Evolutionary conservation across 2,329 filamentous ascomycete genomes (phyloP).

Genomic region (Graphilbum fragrans): DNA sequence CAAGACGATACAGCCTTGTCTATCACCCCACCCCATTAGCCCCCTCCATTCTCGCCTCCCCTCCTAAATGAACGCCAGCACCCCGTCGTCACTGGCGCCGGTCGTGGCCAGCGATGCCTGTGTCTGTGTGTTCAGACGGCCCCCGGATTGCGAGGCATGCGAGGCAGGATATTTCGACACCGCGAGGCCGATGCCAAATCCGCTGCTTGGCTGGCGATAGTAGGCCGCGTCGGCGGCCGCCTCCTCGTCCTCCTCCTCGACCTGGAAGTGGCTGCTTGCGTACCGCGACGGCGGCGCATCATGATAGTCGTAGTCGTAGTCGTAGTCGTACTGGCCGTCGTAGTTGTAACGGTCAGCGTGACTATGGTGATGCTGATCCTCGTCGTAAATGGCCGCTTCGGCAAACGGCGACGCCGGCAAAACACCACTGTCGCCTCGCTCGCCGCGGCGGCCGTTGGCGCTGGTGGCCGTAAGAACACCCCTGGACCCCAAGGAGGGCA

Average conservation of each 20-base stretch:
- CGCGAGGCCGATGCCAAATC: not conserved
- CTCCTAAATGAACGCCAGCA: not conserved
- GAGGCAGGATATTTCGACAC: not conserved
- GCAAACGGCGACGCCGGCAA: not conserved
- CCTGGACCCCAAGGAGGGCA: no score
- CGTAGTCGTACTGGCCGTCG: not conserved
- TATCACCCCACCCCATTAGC: no score
- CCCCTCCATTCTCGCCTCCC: not conserved
- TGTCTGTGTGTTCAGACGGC: not conserved
- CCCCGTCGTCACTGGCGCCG: not conserved
- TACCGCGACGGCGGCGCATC: no score
- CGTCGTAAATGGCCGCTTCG: not conserved
- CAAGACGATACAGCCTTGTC: no score
- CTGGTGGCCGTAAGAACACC: no score
- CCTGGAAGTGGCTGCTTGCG: no score
- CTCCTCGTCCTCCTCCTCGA: no score
- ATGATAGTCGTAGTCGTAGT: no score
- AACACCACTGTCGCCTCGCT: not conserved
- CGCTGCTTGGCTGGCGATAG: not conserved
- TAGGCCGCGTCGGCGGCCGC: not conserved
- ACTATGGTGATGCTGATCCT: not conserved
- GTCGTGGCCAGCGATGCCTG: not conserved
- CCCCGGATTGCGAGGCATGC: not conserved
- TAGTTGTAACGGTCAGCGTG: not conserved
- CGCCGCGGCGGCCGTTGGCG: no score